Base-by-base conservation (phyloP, 2,329 filamentous ascomycete genomes). In the Ophiobolus disseminans region DNA sequence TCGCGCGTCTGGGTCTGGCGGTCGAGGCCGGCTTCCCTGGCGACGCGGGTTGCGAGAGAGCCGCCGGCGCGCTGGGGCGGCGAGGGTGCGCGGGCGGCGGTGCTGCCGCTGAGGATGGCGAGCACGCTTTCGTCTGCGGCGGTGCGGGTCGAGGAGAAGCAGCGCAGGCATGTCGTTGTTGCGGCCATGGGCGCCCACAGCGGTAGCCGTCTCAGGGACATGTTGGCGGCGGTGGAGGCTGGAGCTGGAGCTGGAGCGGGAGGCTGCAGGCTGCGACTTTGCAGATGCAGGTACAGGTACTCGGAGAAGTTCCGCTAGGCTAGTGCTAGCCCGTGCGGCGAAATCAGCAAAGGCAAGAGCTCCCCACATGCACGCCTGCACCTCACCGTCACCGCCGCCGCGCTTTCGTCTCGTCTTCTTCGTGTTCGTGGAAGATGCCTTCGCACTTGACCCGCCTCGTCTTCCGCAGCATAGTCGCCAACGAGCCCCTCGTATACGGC, bases 361-460 rank as follows among this genome's bases (percentile, higher is more conserved):
- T 52, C 14, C 41, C 45, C 49, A 47, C 45, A 40, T n/a, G n/a
- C n/a, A n/a, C n/a, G n/a, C n/a, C n/a, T n/a, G n/a, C 34, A 36
- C 25, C 39, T 55, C 34, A 40, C 41, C 47, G 41, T 43, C 45
- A 32, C 43, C 34, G 20, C 38, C 28, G 25, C 19, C 50, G 21
- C 50, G 41, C 45, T 51, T 45, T 45, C 45, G 45, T 62, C 53
- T 40, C 34, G 26, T 62, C 28, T 48, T 45, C 10, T 53, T 53
- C 45, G 37, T 53, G 52, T 53, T 51, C 34, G 42, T 46, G 43
- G 11, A 52, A 68, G 49, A 86, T 86, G 83, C 79, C 80, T 46
- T 84, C 83, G 55, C 81, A 84, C 58, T 75, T 86, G 63, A 83
- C 82, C 52, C 82, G 82, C 69, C 75, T 78, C 70, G 81, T 85